A percentile compares a stretch with the other conserved stretches of the same genome.
phyloP scores from a whole-genome alignment of 2,329 filamentous ascomycete genomes.

The Knufia petricola region DNA sequence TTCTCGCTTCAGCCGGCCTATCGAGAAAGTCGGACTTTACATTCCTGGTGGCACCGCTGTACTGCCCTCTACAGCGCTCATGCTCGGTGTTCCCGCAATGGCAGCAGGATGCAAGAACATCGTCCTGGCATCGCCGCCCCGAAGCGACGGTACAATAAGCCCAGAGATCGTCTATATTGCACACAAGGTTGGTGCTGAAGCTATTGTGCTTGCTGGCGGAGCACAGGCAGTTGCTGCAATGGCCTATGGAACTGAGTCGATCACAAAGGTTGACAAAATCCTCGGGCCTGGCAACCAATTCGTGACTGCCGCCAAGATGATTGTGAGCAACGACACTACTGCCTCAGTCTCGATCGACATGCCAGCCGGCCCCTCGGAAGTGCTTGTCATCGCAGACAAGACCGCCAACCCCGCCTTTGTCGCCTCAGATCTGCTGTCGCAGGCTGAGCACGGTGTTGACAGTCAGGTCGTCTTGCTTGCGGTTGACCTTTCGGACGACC shows the following conservation, averaged over 20 bases:
- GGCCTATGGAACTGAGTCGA: slow-evolving; percentile 91
- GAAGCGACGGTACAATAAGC: slow-evolving; percentile 79
- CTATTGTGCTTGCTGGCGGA: slow-evolving; percentile 89
- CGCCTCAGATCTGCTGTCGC: slow-evolving; percentile 84
- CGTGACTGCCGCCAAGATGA: slow-evolving; percentile 97
- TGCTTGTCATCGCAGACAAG: slow-evolving; percentile 88
- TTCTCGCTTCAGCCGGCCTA: slow-evolving; percentile 82
- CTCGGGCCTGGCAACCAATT: slow-evolving; percentile 96
- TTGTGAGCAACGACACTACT: slow-evolving; percentile 93
- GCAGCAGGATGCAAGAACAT: slow-evolving; percentile 95
- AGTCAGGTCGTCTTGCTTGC: slow-evolving; percentile 90
- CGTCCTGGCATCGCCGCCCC: slow-evolving; percentile 82
- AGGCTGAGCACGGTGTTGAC: slow-evolving; percentile 94
- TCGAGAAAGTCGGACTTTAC: slow-evolving; percentile 93
- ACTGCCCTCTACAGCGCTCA: slow-evolving; percentile 91
- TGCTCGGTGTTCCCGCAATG: slow-evolving; percentile 96
- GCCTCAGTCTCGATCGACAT: slow-evolving; percentile 95
- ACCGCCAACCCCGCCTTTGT: slow-evolving; percentile 87
- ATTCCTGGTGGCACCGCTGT: slow-evolving; percentile 94
- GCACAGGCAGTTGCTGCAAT: slow-evolving; percentile 93
- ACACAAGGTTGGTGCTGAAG: slow-evolving; percentile 91
- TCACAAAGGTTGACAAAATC: slow-evolving; percentile 98
- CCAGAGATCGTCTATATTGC: slow-evolving; percentile 96
- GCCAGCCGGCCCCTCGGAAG: slow-evolving; percentile 93
- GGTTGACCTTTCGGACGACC: slow-evolving; percentile 62